Evolutionary conservation across 805 yeast species (phyloP).

Genomic region (Cyberlindnera sargentensis): DNA sequence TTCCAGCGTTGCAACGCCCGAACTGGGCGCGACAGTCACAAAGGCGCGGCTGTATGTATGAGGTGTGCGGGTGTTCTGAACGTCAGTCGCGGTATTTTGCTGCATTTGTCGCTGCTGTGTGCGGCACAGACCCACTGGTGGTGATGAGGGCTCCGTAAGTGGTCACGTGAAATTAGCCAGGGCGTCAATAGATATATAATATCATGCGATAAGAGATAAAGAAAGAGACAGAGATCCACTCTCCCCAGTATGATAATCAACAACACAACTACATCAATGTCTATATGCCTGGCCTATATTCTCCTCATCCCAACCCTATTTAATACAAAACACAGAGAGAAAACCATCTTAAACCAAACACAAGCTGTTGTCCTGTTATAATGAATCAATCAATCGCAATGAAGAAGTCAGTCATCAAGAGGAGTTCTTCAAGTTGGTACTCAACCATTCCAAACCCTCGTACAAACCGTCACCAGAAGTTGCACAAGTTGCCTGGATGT

Average conservation of each 20-base stretch:
- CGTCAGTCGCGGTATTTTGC: too few species aligned
- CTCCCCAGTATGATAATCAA: too few species aligned
- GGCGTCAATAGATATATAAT: too few species aligned
- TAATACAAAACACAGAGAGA: slow-evolving; percentile 6
- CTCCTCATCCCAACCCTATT: slow-evolving; percentile 2
- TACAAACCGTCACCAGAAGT: slow-evolving; percentile 98
- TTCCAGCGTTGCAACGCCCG: background rate
- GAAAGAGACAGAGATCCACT: too few species aligned
- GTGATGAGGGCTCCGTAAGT: too few species aligned
- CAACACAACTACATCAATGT: background rate
- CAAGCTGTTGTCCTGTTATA: background rate
- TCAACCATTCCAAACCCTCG: slow-evolving; percentile 97
- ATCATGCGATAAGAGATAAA: too few species aligned
- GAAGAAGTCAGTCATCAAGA: slow-evolving; percentile 19
- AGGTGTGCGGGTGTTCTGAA: too few species aligned
- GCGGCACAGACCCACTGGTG: too few species aligned
- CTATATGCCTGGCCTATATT: slow-evolving; percentile 5
- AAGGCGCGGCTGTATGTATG: too few species aligned
- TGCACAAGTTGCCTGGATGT: slow-evolving; percentile 98
- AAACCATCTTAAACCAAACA: background rate
- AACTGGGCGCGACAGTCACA: too few species aligned
- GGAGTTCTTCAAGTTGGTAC: slow-evolving; percentile 79
- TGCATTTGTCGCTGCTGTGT: too few species aligned
- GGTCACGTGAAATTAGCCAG: too few species aligned
- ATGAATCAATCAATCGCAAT: background rate